Evolutionary conservation across 148 eudicot species (phyloP).

Genomic region (Fagopyrum tataricum): DNA sequence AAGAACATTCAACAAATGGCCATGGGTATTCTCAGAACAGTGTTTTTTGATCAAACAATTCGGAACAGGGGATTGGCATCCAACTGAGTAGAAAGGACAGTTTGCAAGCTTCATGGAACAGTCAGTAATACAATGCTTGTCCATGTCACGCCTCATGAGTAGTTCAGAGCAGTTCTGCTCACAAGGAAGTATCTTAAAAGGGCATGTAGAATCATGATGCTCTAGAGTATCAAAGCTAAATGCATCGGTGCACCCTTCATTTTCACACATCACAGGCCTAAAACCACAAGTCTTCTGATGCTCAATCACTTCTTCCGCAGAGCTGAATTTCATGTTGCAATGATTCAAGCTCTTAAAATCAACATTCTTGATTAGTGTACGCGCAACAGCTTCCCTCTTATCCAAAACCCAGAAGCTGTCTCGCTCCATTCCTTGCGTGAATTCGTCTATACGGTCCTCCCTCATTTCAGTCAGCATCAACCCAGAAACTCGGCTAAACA

Average conservation of each 20-base stretch:
- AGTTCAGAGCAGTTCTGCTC: constrained; percentile 74
- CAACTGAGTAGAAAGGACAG: constrained; percentile 76
- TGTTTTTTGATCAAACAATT: constrained; percentile 56
- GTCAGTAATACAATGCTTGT: constrained; percentile 83
- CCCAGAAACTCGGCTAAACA: constrained; percentile 74
- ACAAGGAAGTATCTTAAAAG: constrained; percentile 80
- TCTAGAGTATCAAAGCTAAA: constrained; percentile 64
- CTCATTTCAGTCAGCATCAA: constrained; percentile 82
- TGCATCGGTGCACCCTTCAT: constrained; percentile 70
- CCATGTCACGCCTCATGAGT: constrained; percentile 88
- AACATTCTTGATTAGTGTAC: constrained; percentile 59
- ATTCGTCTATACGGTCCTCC: constrained; percentile 87
- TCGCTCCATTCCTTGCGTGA: constrained; percentile 80
- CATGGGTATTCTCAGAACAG: constrained; percentile 36
- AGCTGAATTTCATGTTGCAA: constrained; percentile 58
- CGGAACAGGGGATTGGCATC: constrained; percentile 64
- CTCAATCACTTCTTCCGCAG: constrained; percentile 46
- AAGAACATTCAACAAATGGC: constrained; percentile 58
- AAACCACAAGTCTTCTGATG: constrained; percentile 57
- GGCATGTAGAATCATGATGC: constrained; percentile 69
- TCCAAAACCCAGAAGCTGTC: constrained; percentile 87
- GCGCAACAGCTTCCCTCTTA: constrained; percentile 69
- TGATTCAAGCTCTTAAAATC: constrained; percentile 67
- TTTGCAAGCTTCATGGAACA: constrained; percentile 90
- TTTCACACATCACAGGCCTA: constrained; percentile 56